phyloP scores from a whole-genome alignment of 768 basidiomycete genomes.

The Rhizopogon salebrosus region DNA sequence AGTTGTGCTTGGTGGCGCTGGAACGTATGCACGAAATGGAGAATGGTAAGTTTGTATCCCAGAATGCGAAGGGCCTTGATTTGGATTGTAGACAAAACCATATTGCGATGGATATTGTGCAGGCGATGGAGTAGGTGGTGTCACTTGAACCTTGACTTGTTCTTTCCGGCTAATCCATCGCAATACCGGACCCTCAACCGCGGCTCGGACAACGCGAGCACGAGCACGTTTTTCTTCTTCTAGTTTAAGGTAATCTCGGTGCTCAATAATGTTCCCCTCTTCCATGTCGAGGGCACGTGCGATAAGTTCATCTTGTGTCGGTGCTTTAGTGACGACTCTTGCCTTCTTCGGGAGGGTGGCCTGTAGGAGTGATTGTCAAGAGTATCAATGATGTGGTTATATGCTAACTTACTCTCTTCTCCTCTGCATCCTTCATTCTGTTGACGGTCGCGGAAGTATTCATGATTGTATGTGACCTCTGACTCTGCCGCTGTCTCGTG shows the following conservation, averaged over 20 bases:
- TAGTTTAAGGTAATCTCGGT: conserved; percentile 69
- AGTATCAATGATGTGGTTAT: not conserved
- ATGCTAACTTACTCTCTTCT: conserved; percentile 43
- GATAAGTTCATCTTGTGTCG: conserved; percentile 82
- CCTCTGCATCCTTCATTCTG: conserved; percentile 58
- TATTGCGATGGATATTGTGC: conserved; percentile 14
- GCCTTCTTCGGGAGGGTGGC: conserved; percentile 57
- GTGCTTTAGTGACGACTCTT: conserved; percentile 44
- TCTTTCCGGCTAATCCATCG: conserved; percentile 69
- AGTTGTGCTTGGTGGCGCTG: not conserved
- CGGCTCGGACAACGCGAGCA: conserved; percentile 51
- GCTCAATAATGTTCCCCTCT: conserved; percentile 76
- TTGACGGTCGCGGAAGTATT: conserved; percentile 65
- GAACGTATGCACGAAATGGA: conserved; percentile 23
- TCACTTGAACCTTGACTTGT: conserved; percentile 39
- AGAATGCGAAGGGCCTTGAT: conserved; percentile 11
- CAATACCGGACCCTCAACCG: conserved; percentile 60
- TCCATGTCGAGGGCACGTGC: conserved; percentile 81
- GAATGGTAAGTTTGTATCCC: conserved; percentile 10
- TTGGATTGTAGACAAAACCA: conserved; percentile 16
- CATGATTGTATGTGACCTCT: conserved; percentile 62
- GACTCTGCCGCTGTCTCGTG: conserved; percentile 47
- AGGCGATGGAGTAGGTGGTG: conserved; percentile 19
- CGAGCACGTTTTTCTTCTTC: conserved; percentile 82
- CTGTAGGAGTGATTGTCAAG: conserved; percentile 24